A percentile compares a stretch with the other conserved stretches of the same genome.
Conservation (phyloP, 2,329 filamentous ascomycete genomes). For the Exophiala sp. region DNA sequence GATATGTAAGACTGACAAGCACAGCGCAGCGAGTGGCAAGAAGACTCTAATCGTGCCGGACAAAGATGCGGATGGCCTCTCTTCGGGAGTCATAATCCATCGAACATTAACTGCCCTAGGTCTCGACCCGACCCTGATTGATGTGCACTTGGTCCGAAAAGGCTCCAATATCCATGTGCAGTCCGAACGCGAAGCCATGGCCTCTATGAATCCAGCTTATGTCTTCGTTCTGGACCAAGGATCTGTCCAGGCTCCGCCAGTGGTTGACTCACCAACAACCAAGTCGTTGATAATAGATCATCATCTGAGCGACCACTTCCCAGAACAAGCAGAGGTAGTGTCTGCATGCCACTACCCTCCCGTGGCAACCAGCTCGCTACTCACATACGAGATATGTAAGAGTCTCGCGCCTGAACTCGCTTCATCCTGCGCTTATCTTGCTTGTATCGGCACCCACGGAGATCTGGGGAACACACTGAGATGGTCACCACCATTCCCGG, state of each 20-base stretch:
- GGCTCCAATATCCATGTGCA: constrained; percentile 54
- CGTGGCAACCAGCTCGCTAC: constrained; percentile 57
- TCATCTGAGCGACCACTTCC: constrained; percentile 58
- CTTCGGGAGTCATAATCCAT: constrained; percentile 57
- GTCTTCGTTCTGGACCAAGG: constrained; percentile 63
- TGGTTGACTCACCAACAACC: constrained; percentile 46
- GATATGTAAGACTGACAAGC: constrained; percentile 4
- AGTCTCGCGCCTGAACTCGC: constrained; percentile 49
- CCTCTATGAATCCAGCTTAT: constrained; percentile 47
- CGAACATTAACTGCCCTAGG: constrained; percentile 56
- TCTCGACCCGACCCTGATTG: constrained; percentile 48
- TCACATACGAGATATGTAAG: constrained; percentile 59
- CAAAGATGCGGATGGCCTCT: constrained; percentile 63
- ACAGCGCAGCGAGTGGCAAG: constrained; percentile 48
- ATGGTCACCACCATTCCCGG: constrained; percentile 61
- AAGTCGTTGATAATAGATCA: constrained; percentile 60
- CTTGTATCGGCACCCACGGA: constrained; percentile 59
- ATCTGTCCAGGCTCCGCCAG: constrained; percentile 49
- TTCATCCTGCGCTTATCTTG: constrained; percentile 54
- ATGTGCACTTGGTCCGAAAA: constrained; percentile 55
- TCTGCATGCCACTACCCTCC: constrained; percentile 60
- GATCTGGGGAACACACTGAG: constrained; percentile 60
- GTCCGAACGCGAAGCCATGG: constrained; percentile 48
- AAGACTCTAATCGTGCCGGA: constrained; percentile 59
- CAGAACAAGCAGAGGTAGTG: constrained; percentile 49